A percentile compares a stretch with the other conserved stretches of the same genome.
phyloP scores from a whole-genome alignment of 192 early-diverging fungal genomes.

The Backusella luteola region DNA sequence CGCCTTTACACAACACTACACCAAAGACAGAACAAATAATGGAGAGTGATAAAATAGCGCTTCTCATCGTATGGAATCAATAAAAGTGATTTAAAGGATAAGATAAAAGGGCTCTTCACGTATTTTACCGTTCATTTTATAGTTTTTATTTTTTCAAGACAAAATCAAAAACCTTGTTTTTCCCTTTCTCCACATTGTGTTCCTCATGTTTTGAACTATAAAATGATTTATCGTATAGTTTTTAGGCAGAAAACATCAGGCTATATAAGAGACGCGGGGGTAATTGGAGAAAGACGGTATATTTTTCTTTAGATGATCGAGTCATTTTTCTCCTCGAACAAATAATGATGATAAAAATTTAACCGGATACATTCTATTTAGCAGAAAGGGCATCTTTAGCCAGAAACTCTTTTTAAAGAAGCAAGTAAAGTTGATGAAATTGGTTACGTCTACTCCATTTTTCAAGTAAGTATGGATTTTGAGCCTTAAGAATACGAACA shows the following conservation, averaged over 20 bases:
- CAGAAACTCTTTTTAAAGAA: neutral
- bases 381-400: neutral
- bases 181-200: neutral
- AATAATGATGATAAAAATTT: neutral
- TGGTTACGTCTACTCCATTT: neutral
- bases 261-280: neutral
- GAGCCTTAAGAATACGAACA: neutral
- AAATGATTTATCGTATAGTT: neutral
- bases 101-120: neutral
- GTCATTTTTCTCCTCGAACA: conserved; percentile 4
- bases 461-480: neutral
- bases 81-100: neutral
- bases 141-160: neutral
- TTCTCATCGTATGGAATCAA: neutral
- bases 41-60: neutral
- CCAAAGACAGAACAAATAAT: neutral
- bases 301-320: neutral
- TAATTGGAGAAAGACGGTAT: neutral
- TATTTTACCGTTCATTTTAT: neutral
- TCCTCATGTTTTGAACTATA: neutral
- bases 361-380: neutral
- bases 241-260: neutral
- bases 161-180: neutral
- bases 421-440: too few relatives aligned
- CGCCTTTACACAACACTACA: neutral